Conservation (phyloP, 139 green algal genomes). For the Tetratostichococcus sp. region DNA sequence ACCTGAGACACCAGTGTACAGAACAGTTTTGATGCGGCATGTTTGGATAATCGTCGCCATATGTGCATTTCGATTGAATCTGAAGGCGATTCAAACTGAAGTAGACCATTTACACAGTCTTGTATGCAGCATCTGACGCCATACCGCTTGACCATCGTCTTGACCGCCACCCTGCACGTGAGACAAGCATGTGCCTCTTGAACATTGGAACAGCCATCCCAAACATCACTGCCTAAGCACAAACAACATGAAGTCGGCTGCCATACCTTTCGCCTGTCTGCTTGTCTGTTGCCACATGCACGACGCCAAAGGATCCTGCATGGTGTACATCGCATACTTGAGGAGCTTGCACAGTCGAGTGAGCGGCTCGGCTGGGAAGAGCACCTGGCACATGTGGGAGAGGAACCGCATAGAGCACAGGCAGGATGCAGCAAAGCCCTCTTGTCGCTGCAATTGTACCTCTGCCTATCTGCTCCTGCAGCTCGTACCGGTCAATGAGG, state of each 20-base stretch:
- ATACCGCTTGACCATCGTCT: slow-evolving; percentile 63
- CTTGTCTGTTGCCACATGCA: slow-evolving; percentile 14
- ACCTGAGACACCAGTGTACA: no score
- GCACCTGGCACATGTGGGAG: not conserved
- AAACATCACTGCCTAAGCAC: no score
- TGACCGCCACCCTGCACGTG: slow-evolving; percentile 62
- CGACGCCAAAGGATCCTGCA: slow-evolving; percentile 30
- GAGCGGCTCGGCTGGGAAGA: no score
- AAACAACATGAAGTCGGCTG: not conserved
- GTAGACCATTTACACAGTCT: no score
- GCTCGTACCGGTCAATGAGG: slow-evolving; percentile 18
- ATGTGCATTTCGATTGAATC: no score
- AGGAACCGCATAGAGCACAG: no score
- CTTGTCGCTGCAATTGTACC: slow-evolving; percentile 5
- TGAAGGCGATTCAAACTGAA: no score
- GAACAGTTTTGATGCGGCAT: no score
- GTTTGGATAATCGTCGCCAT: no score
- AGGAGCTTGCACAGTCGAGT: no score
- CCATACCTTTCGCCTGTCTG: slow-evolving; percentile 24
- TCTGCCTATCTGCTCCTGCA: slow-evolving; percentile 32
- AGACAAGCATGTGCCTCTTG: not conserved
- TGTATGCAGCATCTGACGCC: no score
- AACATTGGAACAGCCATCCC: not conserved
- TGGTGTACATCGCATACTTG: no score
- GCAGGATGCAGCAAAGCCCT: not conserved